phyloP scores from a whole-genome alignment of 73 alveolate genomes.

The Paramecium primaurelia region DNA sequence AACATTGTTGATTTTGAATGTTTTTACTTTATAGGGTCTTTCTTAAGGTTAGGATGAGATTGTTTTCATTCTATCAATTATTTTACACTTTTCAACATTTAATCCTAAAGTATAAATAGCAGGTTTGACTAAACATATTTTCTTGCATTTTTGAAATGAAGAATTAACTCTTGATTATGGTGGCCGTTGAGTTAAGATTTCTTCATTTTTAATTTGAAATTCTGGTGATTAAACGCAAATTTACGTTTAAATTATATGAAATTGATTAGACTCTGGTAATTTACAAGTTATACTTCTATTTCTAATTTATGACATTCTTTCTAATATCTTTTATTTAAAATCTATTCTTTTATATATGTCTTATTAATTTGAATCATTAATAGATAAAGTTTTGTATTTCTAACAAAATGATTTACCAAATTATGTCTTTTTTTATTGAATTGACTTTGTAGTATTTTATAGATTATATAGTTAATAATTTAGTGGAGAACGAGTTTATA shows the following conservation, averaged over 20 bases:
- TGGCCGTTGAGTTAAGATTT: neutral
- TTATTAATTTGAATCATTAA: neutral
- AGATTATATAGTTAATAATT: neutral
- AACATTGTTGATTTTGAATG: neutral
- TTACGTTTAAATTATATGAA: neutral
- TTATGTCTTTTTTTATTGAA: neutral
- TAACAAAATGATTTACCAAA: neutral
- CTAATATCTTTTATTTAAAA: neutral
- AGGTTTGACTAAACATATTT: neutral
- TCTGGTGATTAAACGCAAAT: neutral
- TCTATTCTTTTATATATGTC: neutral
- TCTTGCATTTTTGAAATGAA: neutral
- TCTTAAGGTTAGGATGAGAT: neutral
- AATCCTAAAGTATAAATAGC: neutral
- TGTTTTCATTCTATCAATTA: neutral
- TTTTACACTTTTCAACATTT: neutral
- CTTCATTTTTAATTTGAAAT: neutral
- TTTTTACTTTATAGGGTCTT: neutral
- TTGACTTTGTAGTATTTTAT: neutral
- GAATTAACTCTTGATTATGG: neutral
- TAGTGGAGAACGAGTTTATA: neutral
- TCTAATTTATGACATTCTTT: neutral
- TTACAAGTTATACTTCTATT: neutral
- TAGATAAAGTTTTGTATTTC: neutral
- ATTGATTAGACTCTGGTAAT: neutral